Conservation (phyloP, 345 rosid species). For the Eucalyptus polybractea region DNA sequence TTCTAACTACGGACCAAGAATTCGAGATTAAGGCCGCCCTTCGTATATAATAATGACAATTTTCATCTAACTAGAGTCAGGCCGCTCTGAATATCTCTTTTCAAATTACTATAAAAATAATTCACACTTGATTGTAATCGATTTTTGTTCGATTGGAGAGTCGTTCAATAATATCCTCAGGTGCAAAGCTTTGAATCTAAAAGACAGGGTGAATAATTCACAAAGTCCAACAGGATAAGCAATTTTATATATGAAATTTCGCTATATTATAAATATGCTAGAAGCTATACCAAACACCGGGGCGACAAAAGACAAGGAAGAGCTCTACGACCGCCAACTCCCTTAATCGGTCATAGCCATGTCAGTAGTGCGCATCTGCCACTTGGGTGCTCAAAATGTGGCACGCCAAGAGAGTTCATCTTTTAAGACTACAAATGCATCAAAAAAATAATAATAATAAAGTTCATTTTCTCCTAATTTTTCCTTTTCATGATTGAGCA, state of each 20-base stretch:
- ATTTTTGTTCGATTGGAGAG: not conserved
- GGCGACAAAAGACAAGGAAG: not conserved
- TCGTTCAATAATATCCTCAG: not conserved
- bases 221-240: not conserved
- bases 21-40: too few species aligned
- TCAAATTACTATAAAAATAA: too few species aligned
- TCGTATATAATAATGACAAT: rapidly evolving
- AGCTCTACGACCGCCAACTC: not conserved
- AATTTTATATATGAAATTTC: not conserved
- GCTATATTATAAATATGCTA: not conserved
- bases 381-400: not conserved
- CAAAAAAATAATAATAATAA: too few species aligned
- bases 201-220: not conserved
- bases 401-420: not conserved
- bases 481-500: not conserved
- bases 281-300: not conserved
- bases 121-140: not conserved
- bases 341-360: not conserved
- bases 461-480: not conserved
- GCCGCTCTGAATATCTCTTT: too few species aligned
- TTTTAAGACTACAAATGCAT: too few species aligned
- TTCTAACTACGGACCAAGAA: not conserved
- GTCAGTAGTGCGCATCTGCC: not conserved
- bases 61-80: too few species aligned
- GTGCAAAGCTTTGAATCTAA: not conserved